Percentiles rank a stretch among this genome's conserved stretches.
phyloP scores from a whole-genome alignment of 2,329 filamentous ascomycete species.

The Nigrograna mackinnonii region DNA sequence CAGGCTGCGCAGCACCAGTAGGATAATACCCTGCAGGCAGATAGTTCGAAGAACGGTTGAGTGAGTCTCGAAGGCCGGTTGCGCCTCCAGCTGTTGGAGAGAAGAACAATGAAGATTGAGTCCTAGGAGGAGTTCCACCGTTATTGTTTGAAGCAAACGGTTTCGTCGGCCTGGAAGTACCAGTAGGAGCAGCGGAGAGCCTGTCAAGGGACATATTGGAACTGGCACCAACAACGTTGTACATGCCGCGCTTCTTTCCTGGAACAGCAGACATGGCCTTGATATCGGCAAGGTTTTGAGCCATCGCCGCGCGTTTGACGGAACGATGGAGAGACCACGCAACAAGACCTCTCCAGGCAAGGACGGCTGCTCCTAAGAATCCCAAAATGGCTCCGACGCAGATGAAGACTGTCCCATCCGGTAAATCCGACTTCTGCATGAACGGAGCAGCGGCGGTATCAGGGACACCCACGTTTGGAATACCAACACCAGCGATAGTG shows the following conservation, averaged over 20 bases:
- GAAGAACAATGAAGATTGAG: constrained; percentile 82
- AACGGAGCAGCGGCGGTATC: constrained; percentile 84
- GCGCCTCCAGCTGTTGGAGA: constrained; percentile 71
- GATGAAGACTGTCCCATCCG: constrained; percentile 96
- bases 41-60: constrained; percentile 74
- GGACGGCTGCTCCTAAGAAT: constrained; percentile 76
- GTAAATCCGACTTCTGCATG: constrained; percentile 83
- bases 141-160: constrained; percentile 28
- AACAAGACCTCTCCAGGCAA: constrained; percentile 86
- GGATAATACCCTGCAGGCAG: constrained; percentile 92
- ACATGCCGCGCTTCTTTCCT: constrained; percentile 41
- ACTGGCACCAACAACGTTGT: constrained; percentile 51
- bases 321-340: constrained; percentile 91
- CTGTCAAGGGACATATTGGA: constrained; percentile 62
- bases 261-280: constrained; percentile 61
- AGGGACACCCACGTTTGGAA: constrained; percentile 75
- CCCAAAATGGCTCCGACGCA: constrained; percentile 87
- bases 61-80: constrained; percentile 51
- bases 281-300: constrained; percentile 70
- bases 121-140: constrained; percentile 29
- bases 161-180: constrained; percentile 31
- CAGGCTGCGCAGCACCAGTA: constrained; percentile 60
- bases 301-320: constrained; percentile 81
- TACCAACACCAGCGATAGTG: constrained; percentile 59
- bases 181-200: constrained; percentile 39